These are phyloP conservation scores for Hansenula sp. DNA, from an alignment of 1,139 yeast species.

Conservation along the genomic window DNA sequence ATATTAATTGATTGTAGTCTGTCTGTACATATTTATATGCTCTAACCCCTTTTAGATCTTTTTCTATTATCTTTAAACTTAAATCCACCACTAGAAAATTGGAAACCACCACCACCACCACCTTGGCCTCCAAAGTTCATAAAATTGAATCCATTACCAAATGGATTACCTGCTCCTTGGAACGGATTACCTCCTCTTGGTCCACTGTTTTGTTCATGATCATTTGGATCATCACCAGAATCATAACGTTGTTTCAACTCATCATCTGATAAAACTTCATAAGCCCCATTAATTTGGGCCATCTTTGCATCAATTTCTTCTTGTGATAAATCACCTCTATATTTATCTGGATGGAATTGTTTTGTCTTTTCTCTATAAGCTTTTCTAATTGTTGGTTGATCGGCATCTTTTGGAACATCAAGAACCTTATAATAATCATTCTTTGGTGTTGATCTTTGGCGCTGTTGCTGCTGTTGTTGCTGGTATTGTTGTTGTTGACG, in stretches of 20 bases:
- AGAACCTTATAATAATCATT: conserved; percentile 81
- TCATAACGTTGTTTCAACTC: conserved; percentile 67
- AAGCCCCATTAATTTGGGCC: conserved; percentile 93
- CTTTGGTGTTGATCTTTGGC: conserved; percentile 36
- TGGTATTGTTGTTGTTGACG: conserved; percentile 45
- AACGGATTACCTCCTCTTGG: conserved; percentile 6
- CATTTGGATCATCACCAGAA: conserved; percentile 56
- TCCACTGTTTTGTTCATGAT: conserved; percentile 30
- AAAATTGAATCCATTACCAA: no score
- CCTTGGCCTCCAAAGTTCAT: no score
- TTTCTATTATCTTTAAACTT: conserved; percentile 8
- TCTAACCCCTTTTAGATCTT: not conserved
- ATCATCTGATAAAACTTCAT: conserved; percentile 73
- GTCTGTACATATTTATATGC: not conserved
- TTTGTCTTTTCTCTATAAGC: conserved; percentile 79
- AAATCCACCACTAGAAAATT: conserved; percentile 10
- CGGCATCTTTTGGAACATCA: conserved; percentile 66
- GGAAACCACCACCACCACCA: conserved; percentile 7
- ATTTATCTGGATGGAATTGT: conserved; percentile 89
- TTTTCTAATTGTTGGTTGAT: conserved; percentile 68
- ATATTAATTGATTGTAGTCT: no score
- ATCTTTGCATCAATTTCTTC: conserved; percentile 77
- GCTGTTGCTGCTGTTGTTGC: conserved; percentile 37
- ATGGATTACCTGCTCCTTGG: conserved; percentile 8
- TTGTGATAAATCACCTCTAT: conserved; percentile 62